These are phyloP conservation scores for Houttuynia cordata DNA, from an alignment of 164 flowering plant species.

Conservation along the genomic window DNA sequence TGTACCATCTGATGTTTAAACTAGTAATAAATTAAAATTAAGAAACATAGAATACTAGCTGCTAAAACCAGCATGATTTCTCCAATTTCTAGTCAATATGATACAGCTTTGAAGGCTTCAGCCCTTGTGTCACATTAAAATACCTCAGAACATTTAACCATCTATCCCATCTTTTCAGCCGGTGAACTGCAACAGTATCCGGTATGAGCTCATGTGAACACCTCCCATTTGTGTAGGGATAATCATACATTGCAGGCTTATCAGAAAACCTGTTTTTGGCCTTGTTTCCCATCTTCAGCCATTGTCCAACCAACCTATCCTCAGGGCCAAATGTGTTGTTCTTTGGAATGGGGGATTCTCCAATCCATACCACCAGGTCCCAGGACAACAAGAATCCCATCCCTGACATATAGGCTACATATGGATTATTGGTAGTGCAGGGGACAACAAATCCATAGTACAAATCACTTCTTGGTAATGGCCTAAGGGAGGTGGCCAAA, in stretches of 20 bases:
- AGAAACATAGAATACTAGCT: no score
- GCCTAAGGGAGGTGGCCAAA: constrained; percentile 22
- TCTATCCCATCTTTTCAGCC: constrained; percentile 48
- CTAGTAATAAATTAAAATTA: no score
- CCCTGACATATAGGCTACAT: constrained; percentile 54
- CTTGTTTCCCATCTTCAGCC: constrained; percentile 40
- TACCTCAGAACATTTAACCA: constrained; percentile 37
- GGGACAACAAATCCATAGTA: constrained; percentile 60
- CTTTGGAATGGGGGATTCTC: constrained; percentile 25
- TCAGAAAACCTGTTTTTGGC: constrained; percentile 29
- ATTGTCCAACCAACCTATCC: constrained; percentile 44
- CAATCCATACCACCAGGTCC: constrained; percentile 54
- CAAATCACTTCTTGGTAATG: constrained; percentile 33
- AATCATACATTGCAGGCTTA: constrained; percentile 59
- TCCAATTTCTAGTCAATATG: constrained; percentile 10
- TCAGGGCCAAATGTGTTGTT: constrained; percentile 36
- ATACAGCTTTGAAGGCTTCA: constrained; percentile 28
- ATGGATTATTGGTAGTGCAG: constrained; percentile 41
- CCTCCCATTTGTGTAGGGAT: constrained; percentile 41
- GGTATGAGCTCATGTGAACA: constrained; percentile 54
- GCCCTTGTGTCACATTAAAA: constrained; percentile 39
- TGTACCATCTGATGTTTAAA: no score
- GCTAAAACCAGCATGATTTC: no score
- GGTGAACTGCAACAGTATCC: constrained; percentile 49
- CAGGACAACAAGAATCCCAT: constrained; percentile 58